Base-by-base conservation (phyloP, 768 basidiomycete species). In the Xerocomus spinulosus region DNA sequence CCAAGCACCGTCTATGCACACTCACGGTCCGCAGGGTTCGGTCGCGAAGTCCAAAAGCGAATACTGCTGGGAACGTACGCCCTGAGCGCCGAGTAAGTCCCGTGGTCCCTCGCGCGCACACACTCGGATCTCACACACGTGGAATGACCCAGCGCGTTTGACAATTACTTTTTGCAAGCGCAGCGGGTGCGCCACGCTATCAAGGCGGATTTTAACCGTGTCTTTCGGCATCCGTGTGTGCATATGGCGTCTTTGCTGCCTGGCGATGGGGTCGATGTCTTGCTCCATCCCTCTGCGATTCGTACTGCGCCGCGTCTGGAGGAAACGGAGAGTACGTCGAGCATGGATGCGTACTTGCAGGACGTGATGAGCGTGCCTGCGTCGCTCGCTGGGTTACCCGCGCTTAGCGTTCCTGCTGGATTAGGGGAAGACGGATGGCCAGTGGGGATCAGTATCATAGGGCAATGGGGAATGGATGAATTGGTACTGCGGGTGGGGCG, bases 81-180 rank as follows among this genome's bases (percentile, higher is more conserved):
- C 2, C 72, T 99, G 35, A 87, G 85, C 0, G 93, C 93, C 24
- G 91, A 91, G 94, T 96, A 59, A 60, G 88, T 70, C 4, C 12
- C 18, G 1, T 8, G n/a, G n/a, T n/a, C n/a, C n/a, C n/a, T n/a
- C n/a, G n/a, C n/a, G n/a, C n/a, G n/a, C n/a, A n/a, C n/a, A n/a
- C n/a, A n/a, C n/a, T n/a, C n/a, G n/a, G n/a, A n/a, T n/a, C n/a
- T n/a, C n/a, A n/a, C n/a, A n/a, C n/a, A n/a, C n/a, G n/a, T n/a
- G n/a, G n/a, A 5, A 9, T 2, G 46, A 2, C 20, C 5, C 57
- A 97, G 92, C 48, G 92, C 92, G n/a, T 97, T 93, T 61, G 87
- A 97, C 68, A 97, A 95, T 60, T 97, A 95, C 66, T 99, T 92
- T 63, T 75, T 98, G 5, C 92, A 95, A 70, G 94, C 95, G 0